Evolutionary conservation across 768 basidiomycete genomes (phyloP), one percentile per base, ranked within the genome.

Genomic region (Inosperma sp.): DNA sequence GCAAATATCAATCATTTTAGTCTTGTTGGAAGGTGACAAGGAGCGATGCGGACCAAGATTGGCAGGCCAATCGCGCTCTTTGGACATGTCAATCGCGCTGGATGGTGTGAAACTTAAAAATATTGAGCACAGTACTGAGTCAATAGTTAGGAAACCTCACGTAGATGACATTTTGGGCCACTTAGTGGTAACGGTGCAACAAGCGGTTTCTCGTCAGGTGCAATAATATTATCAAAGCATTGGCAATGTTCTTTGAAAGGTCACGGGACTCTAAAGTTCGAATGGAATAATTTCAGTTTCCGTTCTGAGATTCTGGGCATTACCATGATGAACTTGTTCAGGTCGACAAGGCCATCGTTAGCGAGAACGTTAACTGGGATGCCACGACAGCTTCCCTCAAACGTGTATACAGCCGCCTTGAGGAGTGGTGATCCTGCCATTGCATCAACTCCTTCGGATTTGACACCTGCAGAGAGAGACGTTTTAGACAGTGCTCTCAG

Each of bases 41-140:
- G 8, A 31, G 17, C 16, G 9, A 23, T 49, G 42, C 53, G 29
- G 44, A 83, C 87, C 87, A 16, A 89, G 70, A 57, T 75, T 76
- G 53, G 79, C 68, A 25, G 84, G 68, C 88, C 88, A 90, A 55
- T 88, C 82, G 56, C 75, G 81, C 62, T 88, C 86, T 55, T 82
- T 85, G 59, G 78, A 68, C 70, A 76, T 68, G 62, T 88, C 83
- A 44, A 88, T 59, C 21, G 64, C 65, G 52, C 74, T 64, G 26
- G 77, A 73, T 40, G 79, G 81, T 30, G 79, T 82, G 60, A 82
- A 84, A 25, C 86, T 86, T 13, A 41, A 48, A 31, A 30, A 60
- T 22, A 54, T 45, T 37, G 17, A 37, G 5, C 52, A 14, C 1
- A 49, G 26, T 13, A 5, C 22, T 50, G 33, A 9, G 16, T 34